Conservation (phyloP, 78 protist genomes). For the Dictyostelium capitatum region DNA sequence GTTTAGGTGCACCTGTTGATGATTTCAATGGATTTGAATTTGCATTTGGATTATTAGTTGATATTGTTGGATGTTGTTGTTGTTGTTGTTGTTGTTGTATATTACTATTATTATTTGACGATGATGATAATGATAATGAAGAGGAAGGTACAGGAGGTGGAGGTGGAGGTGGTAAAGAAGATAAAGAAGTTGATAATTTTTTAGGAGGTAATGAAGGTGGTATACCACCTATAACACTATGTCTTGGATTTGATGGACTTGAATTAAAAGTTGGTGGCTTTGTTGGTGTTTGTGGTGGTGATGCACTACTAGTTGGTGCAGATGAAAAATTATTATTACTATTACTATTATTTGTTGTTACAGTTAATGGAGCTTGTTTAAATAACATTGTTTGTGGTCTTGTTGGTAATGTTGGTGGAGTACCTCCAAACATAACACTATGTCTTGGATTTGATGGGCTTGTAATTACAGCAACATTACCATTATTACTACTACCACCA, state of each 20-base stretch:
- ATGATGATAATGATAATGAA: background rate
- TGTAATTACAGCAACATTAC: background rate
- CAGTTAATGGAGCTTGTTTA: background rate
- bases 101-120: background rate
- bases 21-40: background rate
- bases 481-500: background rate
- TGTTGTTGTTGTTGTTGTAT: background rate
- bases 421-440: background rate
- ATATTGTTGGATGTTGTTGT: background rate
- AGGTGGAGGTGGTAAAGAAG: background rate
- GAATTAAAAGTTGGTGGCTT: background rate
- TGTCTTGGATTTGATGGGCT: background rate
- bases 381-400: conserved; percentile 23
- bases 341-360: background rate
- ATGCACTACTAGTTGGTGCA: background rate
- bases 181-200: background rate
- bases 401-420: conserved; percentile 1
- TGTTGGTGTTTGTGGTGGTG: conserved; percentile 23
- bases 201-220: conserved; percentile 1
- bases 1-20: background rate
- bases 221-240: background rate
- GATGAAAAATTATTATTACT: background rate
- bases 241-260: background rate
- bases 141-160: background rate
- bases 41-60: background rate